These are phyloP conservation scores for Backusella sp. DNA, from an alignment of 192 early-diverging fungal species.

Conservation along the genomic window DNA sequence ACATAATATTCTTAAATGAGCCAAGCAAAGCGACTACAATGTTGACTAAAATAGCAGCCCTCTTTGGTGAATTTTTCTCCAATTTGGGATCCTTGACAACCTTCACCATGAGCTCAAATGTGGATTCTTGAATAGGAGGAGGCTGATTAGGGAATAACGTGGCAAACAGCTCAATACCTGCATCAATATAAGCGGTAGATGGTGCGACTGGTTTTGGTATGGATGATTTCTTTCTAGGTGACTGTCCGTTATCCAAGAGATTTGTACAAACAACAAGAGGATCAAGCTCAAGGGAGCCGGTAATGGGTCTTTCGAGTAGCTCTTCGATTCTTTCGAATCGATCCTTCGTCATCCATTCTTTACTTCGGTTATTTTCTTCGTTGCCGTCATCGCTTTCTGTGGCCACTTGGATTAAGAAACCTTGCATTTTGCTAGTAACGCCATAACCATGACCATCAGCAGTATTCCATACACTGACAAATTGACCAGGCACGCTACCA, in stretches of 20 bases:
- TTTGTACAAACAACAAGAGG: slow-evolving; percentile 53
- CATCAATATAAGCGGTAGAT: slow-evolving; percentile 70
- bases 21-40: slow-evolving; percentile 70
- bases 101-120: slow-evolving; percentile 74
- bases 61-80: slow-evolving; percentile 67
- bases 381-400: slow-evolving; percentile 34
- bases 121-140: slow-evolving; percentile 69
- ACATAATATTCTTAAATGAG: slow-evolving; percentile 57
- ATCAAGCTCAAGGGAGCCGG: slow-evolving; percentile 65
- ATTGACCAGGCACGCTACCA: slow-evolving; percentile 46
- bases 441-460: slow-evolving; percentile 57
- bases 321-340: slow-evolving; percentile 32
- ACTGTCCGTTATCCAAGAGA: slow-evolving; percentile 19
- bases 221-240: neutral
- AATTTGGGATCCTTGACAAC: slow-evolving; percentile 60
- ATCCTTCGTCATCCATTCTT: slow-evolving; percentile 45
- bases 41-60: slow-evolving; percentile 81
- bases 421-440: slow-evolving; percentile 55
- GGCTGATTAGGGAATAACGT: slow-evolving; percentile 68
- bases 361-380: slow-evolving; percentile 42
- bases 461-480: slow-evolving; percentile 52
- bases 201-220: slow-evolving; percentile 48
- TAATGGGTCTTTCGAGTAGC: slow-evolving; percentile 56
- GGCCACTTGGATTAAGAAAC: slow-evolving; percentile 45
- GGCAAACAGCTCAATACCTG: slow-evolving; percentile 76